Conservation (phyloP, 176 grass and related monocot genomes). For the bread wheat (Triticum aestivum) region IWGSC_CS_RefSeq_v2.1 NC_057813.1:217790597-217791096, state of each 20-base stretch:
- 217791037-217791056: not conserved
- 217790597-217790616: conserved; percentile 57
- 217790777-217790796: conserved; percentile 63
- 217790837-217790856: conserved; percentile 78
- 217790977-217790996: not conserved
- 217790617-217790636: conserved; percentile 51
- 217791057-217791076: not conserved
- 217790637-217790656: conserved; percentile 69
- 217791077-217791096: not conserved
- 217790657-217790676: conserved; percentile 84
- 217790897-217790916: conserved; percentile 69
- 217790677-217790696: conserved; percentile 33
- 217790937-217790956: not conserved
- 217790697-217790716: conserved; percentile 53
- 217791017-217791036: not conserved
- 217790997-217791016: not conserved
- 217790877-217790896: conserved; percentile 54
- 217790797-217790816: conserved; percentile 67
- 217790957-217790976: conserved; percentile 2
- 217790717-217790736: conserved; percentile 45
- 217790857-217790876: conserved; percentile 44
- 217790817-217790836: conserved; percentile 78
- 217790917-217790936: conserved; percentile 88
- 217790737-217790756: conserved; percentile 48
- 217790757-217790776: conserved; percentile 94